Base-by-base conservation (phyloP, 768 basidiomycete species). In the Suillus spraguei region DNA sequence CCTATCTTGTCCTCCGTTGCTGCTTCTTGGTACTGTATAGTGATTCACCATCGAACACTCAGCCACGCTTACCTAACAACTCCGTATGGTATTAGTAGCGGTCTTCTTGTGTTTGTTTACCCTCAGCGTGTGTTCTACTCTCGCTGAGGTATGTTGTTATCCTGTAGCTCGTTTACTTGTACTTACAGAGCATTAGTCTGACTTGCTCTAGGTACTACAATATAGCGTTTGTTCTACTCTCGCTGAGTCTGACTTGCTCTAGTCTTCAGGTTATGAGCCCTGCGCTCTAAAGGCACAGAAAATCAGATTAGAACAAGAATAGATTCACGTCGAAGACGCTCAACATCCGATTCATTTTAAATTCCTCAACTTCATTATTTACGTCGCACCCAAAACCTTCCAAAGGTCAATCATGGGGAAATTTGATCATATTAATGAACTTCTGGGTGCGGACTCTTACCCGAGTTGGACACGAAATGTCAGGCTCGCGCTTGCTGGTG, bases 191-290 rank as follows among this genome's bases (percentile, higher is more conserved):
- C 49, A n/a, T 4, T 28, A 50, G 49, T 50, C 24, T 50, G 49
- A 50, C 49, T 50, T 50, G 49, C 49, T 50, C 49, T 50, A 28
- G 49, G 46, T 47, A 47, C n/a, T 5, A 2, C n/a, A 47, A 47
- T 47, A 47, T 13, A 47, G 46, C 2, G 11, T 47, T 47, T 47
- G n/a, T 22, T 47, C 11, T 47, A 3, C n/a, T 47, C 46, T 47
- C 22, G 22, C 46, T 47, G 46, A 47, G 46, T 47, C 46, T 47
- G 46, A 47, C 46, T 47, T 47, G 46, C 46, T 47, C 46, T 47
- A 47, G 46, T 22, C 41, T 17, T 41, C 17, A 42, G 28, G n/a
- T n/a, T n/a, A n/a, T n/a, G n/a, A n/a, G n/a, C n/a, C n/a, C n/a
- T n/a, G n/a, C n/a, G n/a, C n/a, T n/a, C n/a, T n/a, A n/a, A n/a